A percentile compares a stretch with the other conserved stretches of the same genome.
Conservation (phyloP, 306 rosid genomes). For the Cucurbita ficifolia region DNA sequence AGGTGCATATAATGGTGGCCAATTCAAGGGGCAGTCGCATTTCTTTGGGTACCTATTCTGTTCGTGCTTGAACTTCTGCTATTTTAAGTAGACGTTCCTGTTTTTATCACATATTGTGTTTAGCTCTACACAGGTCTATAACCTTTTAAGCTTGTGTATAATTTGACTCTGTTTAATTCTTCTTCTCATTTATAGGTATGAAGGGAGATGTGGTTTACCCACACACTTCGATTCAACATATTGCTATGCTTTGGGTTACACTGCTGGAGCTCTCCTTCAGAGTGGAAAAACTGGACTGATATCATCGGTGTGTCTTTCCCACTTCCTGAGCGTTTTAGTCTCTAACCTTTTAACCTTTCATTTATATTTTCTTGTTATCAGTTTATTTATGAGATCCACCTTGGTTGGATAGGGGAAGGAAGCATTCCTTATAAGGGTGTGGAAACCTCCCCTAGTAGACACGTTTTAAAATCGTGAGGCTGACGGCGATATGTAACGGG, state of each 20-base stretch:
- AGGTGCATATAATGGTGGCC: conserved; percentile 13
- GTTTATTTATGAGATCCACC: not conserved
- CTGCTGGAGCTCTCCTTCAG: conserved; percentile 88
- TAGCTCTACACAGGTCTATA: too few species aligned
- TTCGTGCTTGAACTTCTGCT: not conserved
- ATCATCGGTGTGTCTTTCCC: conserved; percentile 22
- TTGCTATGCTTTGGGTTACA: conserved; percentile 94
- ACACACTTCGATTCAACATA: conserved; percentile 86
- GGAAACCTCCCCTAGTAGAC: too few species aligned
- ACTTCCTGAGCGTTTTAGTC: not conserved
- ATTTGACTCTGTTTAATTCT: not conserved
- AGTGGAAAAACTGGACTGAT: conserved; percentile 83
- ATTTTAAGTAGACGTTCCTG: not conserved
- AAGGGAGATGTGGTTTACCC: conserved; percentile 96
- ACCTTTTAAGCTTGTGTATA: not conserved
- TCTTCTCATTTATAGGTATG: conserved; percentile 42
- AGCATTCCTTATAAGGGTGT: too few species aligned
- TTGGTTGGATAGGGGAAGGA: too few species aligned
- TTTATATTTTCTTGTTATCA: not conserved
- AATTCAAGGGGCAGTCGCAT: conserved; percentile 82
- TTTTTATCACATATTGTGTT: not conserved
- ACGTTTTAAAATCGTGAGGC: too few species aligned
- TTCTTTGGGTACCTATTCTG: conserved; percentile 69
- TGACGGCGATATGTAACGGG: too few species aligned
- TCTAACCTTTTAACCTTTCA: not conserved